Evolutionary conservation across 352 stramenopile species (phyloP).

Genomic region (Phytophthora fragariaefolia): DNA sequence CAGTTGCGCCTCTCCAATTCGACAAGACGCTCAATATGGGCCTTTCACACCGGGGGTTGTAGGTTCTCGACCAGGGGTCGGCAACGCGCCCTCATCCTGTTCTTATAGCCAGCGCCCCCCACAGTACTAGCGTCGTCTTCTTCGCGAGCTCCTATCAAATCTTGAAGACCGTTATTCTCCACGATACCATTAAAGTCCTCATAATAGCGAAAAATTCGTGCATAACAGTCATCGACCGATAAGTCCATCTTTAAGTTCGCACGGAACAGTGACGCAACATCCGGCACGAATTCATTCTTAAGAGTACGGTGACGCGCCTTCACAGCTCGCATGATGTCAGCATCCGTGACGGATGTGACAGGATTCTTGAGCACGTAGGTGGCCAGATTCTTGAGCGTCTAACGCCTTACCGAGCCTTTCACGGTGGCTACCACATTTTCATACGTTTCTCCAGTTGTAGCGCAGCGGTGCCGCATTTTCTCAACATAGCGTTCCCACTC

Average conservation of each 20-base stretch:
- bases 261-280: conserved; percentile 13
- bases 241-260: conserved; percentile 10
- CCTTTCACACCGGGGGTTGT: not conserved
- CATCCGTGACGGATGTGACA: conserved; percentile 8
- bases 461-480: too few species aligned
- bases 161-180: conserved; percentile 3
- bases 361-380: conserved; percentile 17
- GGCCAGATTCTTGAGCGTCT: conserved; percentile 8
- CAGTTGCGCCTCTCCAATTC: too few species aligned
- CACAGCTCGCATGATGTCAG: conserved; percentile 5
- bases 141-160: conserved; percentile 6
- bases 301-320: not conserved
- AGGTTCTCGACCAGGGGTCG: conserved; percentile 3
- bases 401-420: conserved; percentile 8
- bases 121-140: too few species aligned
- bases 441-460: conserved; percentile 20
- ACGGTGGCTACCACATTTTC: conserved; percentile 19
- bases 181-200: too few species aligned
- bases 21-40: not conserved
- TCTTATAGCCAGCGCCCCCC: not conserved
- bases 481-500: too few species aligned
- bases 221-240: conserved; percentile 8
- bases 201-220: conserved; percentile 10
- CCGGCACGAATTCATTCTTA: too few species aligned
- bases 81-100: conserved; percentile 6